These are phyloP conservation scores for Fragilaria crotonensis DNA, from an alignment of 108 stramenopile genomes.

Conservation along the genomic window DNA sequence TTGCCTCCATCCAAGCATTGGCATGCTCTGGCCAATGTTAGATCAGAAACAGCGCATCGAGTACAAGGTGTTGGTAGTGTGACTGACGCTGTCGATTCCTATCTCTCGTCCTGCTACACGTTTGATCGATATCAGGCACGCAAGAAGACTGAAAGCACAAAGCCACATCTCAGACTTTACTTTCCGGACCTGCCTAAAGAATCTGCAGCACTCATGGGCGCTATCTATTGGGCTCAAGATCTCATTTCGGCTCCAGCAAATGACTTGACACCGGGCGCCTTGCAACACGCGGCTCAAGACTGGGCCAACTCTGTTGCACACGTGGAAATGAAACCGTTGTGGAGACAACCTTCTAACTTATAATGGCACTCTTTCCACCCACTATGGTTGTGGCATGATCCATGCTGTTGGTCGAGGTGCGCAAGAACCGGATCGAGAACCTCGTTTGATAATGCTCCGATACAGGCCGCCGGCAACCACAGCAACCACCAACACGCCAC, in stretches of 20 bases:
- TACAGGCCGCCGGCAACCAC: neutral
- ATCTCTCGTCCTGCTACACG: neutral
- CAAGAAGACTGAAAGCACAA: neutral
- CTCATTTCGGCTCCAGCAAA: conserved; percentile 3
- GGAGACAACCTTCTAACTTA: conserved; percentile 2
- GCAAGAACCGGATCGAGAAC: neutral
- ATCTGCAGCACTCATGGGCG: neutral
- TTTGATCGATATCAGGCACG: conserved; percentile 6
- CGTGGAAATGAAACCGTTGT: conserved; percentile 1
- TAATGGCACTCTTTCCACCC: neutral
- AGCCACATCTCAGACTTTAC: neutral
- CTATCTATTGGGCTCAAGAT: conserved; percentile 5
- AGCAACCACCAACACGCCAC: neutral
- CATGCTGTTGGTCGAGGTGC: neutral
- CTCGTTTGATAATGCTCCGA: conserved; percentile 3
- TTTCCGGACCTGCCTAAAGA: neutral
- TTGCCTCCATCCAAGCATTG: too few relatives aligned
- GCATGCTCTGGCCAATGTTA: too few relatives aligned
- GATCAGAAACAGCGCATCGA: too few relatives aligned
- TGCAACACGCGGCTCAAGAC: conserved; percentile 1
- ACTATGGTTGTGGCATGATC: conserved; percentile 10
- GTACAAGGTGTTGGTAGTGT: too few relatives aligned
- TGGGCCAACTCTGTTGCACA: neutral
- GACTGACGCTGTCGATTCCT: conserved; percentile 1
- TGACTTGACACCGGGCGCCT: conserved; percentile 2